phyloP scores from a whole-genome alignment of 495 filamentous ascomycete genomes.

The Podospora bellae-mahoneyi region DNA sequence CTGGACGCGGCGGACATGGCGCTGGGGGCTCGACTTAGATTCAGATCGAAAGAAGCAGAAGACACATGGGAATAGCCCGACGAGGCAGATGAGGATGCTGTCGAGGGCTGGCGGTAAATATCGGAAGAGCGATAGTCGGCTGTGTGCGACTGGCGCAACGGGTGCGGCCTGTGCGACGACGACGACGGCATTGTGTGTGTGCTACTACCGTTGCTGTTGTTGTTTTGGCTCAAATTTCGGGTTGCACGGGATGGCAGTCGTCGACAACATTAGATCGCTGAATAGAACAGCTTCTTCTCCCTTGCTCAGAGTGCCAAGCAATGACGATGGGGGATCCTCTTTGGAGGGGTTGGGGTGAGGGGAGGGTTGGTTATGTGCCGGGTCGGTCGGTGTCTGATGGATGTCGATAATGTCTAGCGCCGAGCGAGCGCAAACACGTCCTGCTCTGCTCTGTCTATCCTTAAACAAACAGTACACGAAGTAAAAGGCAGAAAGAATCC shows the following conservation, averaged over 20 bases:
- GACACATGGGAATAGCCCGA: conserved; percentile 72
- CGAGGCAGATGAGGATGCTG: conserved; percentile 68
- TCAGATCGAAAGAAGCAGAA: conserved; percentile 52
- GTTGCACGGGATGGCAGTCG: conserved; percentile 12
- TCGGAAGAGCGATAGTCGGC: conserved; percentile 48
- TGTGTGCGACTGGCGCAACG: conserved; percentile 63
- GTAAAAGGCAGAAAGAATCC: neutral
- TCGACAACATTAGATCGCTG: conserved; percentile 24
- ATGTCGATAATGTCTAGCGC: neutral
- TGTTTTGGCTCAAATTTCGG: conserved; percentile 11
- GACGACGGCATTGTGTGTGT: conserved; percentile 20
- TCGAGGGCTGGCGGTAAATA: conserved; percentile 70
- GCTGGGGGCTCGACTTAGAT: conserved; percentile 64
- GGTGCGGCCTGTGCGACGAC: conserved; percentile 50
- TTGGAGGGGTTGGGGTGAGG: neutral
- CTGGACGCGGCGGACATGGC: conserved; percentile 55
- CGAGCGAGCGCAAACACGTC: too few relatives aligned
- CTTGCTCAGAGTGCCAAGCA: neutral
- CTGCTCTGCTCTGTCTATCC: neutral
- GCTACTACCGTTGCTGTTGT: conserved; percentile 14
- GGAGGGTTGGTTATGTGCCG: neutral
- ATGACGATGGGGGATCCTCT: neutral
- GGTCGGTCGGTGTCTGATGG: neutral
- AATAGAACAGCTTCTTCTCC: conserved; percentile 8
- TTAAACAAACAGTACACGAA: too few relatives aligned